phyloP scores from a whole-genome alignment of 2,329 filamentous ascomycete genomes.

The Ophiostoma australiae region DNA sequence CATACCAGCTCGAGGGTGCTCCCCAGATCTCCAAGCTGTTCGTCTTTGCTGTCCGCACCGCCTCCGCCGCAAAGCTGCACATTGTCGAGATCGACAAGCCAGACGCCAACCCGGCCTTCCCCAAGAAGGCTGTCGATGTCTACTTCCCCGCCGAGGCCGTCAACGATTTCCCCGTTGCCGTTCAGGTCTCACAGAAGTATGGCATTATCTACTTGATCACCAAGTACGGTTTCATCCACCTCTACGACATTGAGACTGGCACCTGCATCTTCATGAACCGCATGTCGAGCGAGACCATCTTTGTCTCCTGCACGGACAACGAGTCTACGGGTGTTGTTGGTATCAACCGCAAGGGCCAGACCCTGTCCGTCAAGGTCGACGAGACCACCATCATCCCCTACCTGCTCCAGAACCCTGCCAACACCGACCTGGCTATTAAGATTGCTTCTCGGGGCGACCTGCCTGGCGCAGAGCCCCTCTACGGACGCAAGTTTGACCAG shows the following conservation, averaged over 20 bases:
- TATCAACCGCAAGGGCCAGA: slow-evolving; percentile 96
- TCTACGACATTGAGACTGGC: slow-evolving; percentile 95
- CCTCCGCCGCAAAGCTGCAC: slow-evolving; percentile 88
- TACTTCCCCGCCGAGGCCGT: slow-evolving; percentile 95
- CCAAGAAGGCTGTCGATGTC: slow-evolving; percentile 95
- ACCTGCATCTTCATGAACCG: slow-evolving; percentile 99
- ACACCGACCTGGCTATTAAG: slow-evolving; percentile 89
- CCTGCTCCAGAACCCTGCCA: slow-evolving; percentile 91
- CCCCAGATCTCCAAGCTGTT: slow-evolving; percentile 91
- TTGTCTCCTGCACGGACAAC: slow-evolving; percentile 81
- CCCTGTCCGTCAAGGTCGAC: slow-evolving; percentile 88
- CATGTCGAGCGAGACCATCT: slow-evolving; percentile 98
- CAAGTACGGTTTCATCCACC: slow-evolving; percentile 98
- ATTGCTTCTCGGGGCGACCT: slow-evolving; percentile 90
- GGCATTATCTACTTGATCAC: slow-evolving; percentile 96
- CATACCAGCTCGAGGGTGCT: slow-evolving; percentile 80
- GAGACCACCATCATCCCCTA: slow-evolving; percentile 90
- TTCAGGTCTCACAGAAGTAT: slow-evolving; percentile 96
- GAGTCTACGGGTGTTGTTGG: slow-evolving; percentile 84
- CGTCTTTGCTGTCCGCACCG: slow-evolving; percentile 88
- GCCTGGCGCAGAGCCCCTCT: slow-evolving; percentile 88
- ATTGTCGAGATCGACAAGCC: slow-evolving; percentile 96
- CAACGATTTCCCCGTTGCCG: slow-evolving; percentile 96
- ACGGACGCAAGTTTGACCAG: slow-evolving; percentile 87
- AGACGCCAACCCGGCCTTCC: slow-evolving; percentile 79